These are phyloP conservation scores for Fusarium sp. DNA, from an alignment of 2,329 filamentous ascomycete species.

Conservation along the genomic window DNA sequence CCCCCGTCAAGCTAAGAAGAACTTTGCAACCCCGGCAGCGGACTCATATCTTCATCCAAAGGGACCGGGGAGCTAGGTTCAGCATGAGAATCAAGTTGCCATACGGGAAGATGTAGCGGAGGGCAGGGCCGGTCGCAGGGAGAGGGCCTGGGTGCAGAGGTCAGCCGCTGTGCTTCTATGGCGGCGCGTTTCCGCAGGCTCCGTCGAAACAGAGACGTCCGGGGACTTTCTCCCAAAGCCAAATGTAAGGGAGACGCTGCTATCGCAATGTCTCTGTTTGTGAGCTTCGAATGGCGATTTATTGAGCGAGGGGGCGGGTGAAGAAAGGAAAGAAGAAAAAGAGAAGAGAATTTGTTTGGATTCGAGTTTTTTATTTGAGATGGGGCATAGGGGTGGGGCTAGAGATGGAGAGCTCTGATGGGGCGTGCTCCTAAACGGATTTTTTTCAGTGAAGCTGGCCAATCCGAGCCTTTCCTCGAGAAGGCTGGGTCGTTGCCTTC, in stretches of 20 bases:
- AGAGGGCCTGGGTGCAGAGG: conserved; percentile 70
- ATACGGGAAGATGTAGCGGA: conserved; percentile 57
- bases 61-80: conserved; percentile 59
- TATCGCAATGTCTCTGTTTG: conserved; percentile 75
- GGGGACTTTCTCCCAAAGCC: conserved; percentile 99
- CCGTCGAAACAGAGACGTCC: conserved; percentile 71
- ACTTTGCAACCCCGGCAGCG: conserved; percentile 52
- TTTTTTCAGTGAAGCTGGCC: conserved; percentile 36
- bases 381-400: conserved; percentile 33
- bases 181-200: conserved; percentile 96
- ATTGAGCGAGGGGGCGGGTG: conserved; percentile 89
- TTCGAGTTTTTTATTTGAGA: conserved; percentile 43
- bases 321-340: conserved; percentile 43
- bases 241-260: conserved; percentile 48
- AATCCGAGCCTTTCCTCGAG: conserved; percentile 42
- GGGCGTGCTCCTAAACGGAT: conserved; percentile 25
- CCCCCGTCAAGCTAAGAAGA: conserved; percentile 20
- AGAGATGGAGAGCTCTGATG: conserved; percentile 4
- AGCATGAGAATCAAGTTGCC: conserved; percentile 5
- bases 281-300: conserved; percentile 99
- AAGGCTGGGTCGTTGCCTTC: conserved; percentile 46
- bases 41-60: conserved; percentile 93
- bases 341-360: conserved; percentile 12
- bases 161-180: conserved; percentile 99
- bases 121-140: conserved; percentile 54